Conservation (phyloP, 495 filamentous ascomycete species). For the Darksidea phi region DNA sequence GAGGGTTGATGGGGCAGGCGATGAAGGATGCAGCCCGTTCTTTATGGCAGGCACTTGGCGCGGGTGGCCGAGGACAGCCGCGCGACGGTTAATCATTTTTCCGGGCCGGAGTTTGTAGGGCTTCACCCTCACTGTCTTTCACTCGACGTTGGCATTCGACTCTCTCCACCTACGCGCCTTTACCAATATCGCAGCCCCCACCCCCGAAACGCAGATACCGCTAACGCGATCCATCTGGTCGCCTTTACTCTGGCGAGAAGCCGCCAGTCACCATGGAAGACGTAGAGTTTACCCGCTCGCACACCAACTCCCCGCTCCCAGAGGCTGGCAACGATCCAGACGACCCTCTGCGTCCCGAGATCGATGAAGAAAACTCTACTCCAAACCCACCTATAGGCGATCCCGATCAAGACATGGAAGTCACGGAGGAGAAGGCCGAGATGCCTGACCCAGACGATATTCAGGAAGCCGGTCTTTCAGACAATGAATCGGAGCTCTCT, state of each 20-base stretch:
- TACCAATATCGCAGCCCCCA: too few relatives aligned
- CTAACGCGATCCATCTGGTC: too few relatives aligned
- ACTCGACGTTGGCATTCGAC: too few relatives aligned
- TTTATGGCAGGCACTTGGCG: too few relatives aligned
- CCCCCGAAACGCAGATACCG: too few relatives aligned
- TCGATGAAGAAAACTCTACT: conserved; percentile 49
- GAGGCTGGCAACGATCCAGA: conserved; percentile 49
- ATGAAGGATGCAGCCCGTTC: too few relatives aligned
- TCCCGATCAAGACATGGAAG: conserved; percentile 45
- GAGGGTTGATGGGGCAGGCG: too few relatives aligned
- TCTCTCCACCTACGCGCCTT: too few relatives aligned
- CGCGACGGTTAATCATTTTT: too few relatives aligned
- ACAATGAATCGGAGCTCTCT: conserved; percentile 53
- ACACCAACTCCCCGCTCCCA: conserved; percentile 36
- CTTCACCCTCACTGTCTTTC: too few relatives aligned
- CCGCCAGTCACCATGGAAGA: conserved; percentile 27
- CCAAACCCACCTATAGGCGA: conserved; percentile 43
- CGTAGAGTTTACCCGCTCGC: conserved; percentile 15
- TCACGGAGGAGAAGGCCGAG: conserved; percentile 44
- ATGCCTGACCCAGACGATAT: conserved; percentile 66
- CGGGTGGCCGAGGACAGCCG: too few relatives aligned
- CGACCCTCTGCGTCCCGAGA: conserved; percentile 44
- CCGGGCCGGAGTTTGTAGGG: too few relatives aligned
- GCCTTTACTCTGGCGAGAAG: neutral
- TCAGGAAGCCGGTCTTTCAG: conserved; percentile 58